Evolutionary conservation across 2,329 filamentous ascomycete genomes (phyloP).

Genomic region (Cladophialophora immunda): DNA sequence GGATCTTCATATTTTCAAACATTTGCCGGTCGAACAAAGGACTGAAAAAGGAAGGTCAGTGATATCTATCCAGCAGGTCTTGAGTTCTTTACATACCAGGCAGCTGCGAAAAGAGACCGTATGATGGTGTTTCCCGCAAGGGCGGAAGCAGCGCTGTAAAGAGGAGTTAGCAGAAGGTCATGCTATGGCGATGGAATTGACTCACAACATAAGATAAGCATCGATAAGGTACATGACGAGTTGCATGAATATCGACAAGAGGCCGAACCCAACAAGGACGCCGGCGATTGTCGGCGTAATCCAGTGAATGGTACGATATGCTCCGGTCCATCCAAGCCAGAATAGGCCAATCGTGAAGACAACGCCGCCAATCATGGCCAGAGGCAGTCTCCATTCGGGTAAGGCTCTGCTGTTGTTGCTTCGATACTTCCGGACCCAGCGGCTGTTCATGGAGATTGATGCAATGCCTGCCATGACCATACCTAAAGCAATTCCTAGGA

Average conservation of each 20-base stretch:
- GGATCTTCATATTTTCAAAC: constrained; percentile 55
- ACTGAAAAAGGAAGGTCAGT: constrained; percentile 35
- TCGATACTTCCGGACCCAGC: constrained; percentile 32
- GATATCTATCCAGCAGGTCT: background rate
- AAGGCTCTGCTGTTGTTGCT: constrained; percentile 32
- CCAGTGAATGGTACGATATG: constrained; percentile 53
- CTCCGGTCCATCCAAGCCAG: constrained; percentile 69
- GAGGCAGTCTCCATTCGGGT: constrained; percentile 62
- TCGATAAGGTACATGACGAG: constrained; percentile 54
- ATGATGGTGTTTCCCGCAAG: constrained; percentile 56
- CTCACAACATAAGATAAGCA: constrained; percentile 54
- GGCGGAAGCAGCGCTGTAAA: constrained; percentile 49
- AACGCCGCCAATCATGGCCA: constrained; percentile 59
- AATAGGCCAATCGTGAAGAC: constrained; percentile 64
- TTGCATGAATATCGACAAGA: constrained; percentile 52
- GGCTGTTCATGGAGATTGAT: constrained; percentile 51
- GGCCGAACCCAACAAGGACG: constrained; percentile 50
- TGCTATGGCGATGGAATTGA: constrained; percentile 49
- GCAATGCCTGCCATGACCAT: constrained; percentile 50
- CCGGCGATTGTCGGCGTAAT: constrained; percentile 57
- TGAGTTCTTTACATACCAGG: constrained; percentile 43
- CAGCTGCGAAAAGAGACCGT: constrained; percentile 56
- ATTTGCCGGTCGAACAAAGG: constrained; percentile 58
- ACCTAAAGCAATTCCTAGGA: constrained; percentile 57
- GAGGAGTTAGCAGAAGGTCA: constrained; percentile 53